These are phyloP conservation scores for Pyrenophora teres DNA, from an alignment of 2,329 filamentous ascomycete genomes.

Conservation along the genomic window DNA sequence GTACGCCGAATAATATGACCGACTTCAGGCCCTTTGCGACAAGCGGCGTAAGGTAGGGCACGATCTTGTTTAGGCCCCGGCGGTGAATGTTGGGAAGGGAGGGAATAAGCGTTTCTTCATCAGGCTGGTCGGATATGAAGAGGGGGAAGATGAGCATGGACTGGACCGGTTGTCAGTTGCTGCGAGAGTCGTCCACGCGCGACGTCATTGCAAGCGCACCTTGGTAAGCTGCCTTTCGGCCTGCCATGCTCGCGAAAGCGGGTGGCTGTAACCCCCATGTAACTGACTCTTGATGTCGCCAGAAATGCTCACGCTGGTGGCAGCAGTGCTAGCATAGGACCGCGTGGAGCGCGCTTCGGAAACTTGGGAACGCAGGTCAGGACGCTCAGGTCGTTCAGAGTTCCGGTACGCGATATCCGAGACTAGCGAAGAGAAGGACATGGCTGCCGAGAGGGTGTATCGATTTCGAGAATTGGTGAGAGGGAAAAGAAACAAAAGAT, in stretches of 20 bases:
- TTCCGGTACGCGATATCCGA: conserved; percentile 58
- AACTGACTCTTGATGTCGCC: conserved; percentile 59
- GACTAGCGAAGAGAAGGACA: conserved; percentile 60
- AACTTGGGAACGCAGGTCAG: conserved; percentile 52
- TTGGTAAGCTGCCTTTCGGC: conserved; percentile 59
- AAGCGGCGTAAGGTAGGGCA: conserved; percentile 83
- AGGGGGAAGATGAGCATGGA: conserved; percentile 98
- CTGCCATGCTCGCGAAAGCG: conserved; percentile 57
- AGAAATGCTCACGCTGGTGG: conserved; percentile 58
- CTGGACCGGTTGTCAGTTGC: conserved; percentile 53
- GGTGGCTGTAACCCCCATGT: conserved; percentile 59
- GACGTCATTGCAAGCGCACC: conserved; percentile 30
- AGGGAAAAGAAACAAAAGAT: not conserved
- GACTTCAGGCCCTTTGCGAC: conserved; percentile 88
- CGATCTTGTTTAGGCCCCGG: conserved; percentile 82
- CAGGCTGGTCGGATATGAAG: conserved; percentile 91
- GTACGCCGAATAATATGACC: conserved; percentile 95
- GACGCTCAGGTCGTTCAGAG: conserved; percentile 39
- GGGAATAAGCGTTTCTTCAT: conserved; percentile 88
- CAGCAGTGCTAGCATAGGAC: conserved; percentile 58
- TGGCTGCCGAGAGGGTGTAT: conserved; percentile 25
- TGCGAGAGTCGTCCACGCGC: not conserved
- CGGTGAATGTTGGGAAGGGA: conserved; percentile 90
- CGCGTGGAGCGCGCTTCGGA: conserved; percentile 54
- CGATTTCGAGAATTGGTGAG: not conserved